phyloP scores from a whole-genome alignment of 768 basidiomycete species.

The Russula griseocarnosa region DNA sequence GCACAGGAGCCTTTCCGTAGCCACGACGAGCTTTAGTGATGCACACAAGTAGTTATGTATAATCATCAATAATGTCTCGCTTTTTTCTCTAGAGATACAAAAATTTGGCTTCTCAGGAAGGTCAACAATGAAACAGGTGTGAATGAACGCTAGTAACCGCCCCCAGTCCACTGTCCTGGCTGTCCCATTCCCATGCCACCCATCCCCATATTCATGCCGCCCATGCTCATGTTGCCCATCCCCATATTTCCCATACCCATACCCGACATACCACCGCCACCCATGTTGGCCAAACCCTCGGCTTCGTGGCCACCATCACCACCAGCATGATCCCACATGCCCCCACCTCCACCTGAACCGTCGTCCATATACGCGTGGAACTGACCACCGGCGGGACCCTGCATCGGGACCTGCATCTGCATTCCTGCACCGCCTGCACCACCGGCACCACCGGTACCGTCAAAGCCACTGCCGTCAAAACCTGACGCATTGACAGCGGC shows the following conservation, averaged over 20 bases:
- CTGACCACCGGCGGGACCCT: background rate
- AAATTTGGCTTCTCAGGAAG: conserved; percentile 2
- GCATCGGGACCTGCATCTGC: conserved; percentile 9
- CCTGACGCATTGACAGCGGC: background rate
- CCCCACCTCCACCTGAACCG: conserved; percentile 24
- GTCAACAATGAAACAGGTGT: background rate
- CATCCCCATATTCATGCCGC: conserved; percentile 21
- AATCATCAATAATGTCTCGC: conserved; percentile 16
- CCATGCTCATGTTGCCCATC: conserved; percentile 30
- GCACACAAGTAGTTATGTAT: conserved; percentile 14
- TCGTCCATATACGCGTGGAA: conserved; percentile 31
- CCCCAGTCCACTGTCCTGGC: conserved; percentile 25
- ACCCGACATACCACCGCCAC: conserved; percentile 26
- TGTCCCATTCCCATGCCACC: conserved; percentile 28
- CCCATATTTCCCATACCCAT: conserved; percentile 27
- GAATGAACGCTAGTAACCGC: conserved; percentile 1
- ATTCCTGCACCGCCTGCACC: background rate
- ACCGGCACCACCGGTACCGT: background rate
- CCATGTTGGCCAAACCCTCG: conserved; percentile 11
- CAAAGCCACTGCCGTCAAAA: conserved; percentile 3
- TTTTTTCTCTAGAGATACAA: conserved; percentile 6
- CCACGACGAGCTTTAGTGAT: conserved; percentile 44
- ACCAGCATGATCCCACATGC: conserved; percentile 37
- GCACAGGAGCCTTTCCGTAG: conserved; percentile 40
- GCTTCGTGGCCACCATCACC: conserved; percentile 31